Conservation (phyloP, 73 alveolate genomes). For the Paramecium pentaurelia region DNA sequence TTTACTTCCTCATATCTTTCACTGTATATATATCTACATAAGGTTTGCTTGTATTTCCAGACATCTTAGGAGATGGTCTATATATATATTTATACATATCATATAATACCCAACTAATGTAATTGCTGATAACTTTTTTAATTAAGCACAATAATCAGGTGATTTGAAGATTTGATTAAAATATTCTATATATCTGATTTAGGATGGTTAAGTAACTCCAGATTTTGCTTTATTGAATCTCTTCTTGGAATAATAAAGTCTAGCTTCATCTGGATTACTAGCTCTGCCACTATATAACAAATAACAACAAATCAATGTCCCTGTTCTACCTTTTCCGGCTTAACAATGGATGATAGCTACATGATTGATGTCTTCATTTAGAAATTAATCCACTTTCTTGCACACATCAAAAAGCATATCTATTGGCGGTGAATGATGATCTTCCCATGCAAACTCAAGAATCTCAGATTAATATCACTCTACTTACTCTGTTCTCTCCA, state of each 20-base stretch:
- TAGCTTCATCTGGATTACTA: constrained; percentile 66
- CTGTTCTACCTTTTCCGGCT: constrained; percentile 98
- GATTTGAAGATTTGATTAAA: constrained; percentile 61
- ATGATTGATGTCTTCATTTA: constrained; percentile 62
- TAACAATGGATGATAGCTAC: constrained; percentile 90
- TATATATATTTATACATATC: not conserved
- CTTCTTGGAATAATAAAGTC: constrained; percentile 67
- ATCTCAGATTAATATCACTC: constrained; percentile 66
- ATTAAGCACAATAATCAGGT: constrained; percentile 40
- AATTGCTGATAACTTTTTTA: constrained; percentile 8
- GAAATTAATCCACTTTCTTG: constrained; percentile 75
- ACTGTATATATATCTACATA: constrained; percentile 53
- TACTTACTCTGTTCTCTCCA: constrained; percentile 64
- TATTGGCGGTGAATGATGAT: constrained; percentile 95
- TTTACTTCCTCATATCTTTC: constrained; percentile 41
- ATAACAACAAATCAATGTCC: constrained; percentile 89
- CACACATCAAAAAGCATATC: constrained; percentile 81
- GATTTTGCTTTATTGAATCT: constrained; percentile 66
- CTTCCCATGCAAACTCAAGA: constrained; percentile 78
- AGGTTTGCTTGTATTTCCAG: constrained; percentile 50
- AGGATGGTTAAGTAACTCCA: constrained; percentile 79
- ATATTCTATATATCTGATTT: constrained; percentile 68
- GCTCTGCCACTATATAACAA: constrained; percentile 71
- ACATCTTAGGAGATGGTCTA: constrained; percentile 38
- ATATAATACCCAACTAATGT: not conserved